Evolutionary conservation across 768 basidiomycete species (phyloP).

Genomic region (Termitomyces sp.): DNA sequence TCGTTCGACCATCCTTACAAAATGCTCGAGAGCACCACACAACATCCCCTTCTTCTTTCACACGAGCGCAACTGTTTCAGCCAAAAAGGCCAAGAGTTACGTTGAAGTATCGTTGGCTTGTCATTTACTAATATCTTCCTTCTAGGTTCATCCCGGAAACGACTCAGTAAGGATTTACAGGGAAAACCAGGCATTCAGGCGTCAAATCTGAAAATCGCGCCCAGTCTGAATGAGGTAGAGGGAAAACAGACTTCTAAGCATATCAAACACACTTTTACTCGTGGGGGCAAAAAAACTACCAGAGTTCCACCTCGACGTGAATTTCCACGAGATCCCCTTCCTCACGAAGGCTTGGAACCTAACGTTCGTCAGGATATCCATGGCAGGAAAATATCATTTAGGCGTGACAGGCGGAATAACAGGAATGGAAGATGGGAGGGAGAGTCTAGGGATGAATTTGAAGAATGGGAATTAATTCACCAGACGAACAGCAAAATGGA

Average conservation of each 20-base stretch:
- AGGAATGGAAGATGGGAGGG: conserved; percentile 2
- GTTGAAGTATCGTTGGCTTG: background rate
- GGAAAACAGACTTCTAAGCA: background rate
- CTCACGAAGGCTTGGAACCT: conserved; percentile 3
- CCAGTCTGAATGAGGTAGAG: background rate
- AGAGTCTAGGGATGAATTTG: background rate
- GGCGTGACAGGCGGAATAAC: conserved; percentile 6
- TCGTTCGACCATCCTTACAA: conserved; percentile 5
- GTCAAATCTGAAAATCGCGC: conserved; percentile 12
- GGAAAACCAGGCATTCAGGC: conserved; percentile 2
- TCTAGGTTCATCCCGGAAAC: conserved; percentile 14
- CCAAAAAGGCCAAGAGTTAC: background rate
- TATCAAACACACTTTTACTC: background rate
- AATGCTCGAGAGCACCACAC: conserved; percentile 5
- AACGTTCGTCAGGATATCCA: background rate
- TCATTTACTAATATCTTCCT: background rate
- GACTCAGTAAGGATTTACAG: conserved; percentile 11
- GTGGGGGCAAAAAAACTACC: background rate
- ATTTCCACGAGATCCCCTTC: conserved; percentile 13
- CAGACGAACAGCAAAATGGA: background rate
- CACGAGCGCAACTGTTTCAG: conserved; percentile 3
- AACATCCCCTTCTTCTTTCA: background rate
- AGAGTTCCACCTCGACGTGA: background rate
- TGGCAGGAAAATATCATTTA: conserved; percentile 1
- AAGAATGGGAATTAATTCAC: background rate